Conservation (phyloP, 495 filamentous ascomycete genomes). For the Chaetomium tenue region DNA sequence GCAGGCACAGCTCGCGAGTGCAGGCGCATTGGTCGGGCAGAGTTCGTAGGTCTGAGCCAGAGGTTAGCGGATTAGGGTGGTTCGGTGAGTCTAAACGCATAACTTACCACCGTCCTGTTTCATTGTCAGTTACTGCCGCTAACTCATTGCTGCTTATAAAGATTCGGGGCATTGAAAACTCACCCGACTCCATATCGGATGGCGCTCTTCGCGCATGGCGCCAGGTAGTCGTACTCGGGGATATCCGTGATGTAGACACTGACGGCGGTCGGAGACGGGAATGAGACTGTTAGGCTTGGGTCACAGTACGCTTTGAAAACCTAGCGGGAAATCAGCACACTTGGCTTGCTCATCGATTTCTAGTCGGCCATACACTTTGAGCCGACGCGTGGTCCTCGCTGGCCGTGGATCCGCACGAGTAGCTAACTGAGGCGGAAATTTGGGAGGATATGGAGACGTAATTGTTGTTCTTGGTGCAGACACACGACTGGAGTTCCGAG, state of each 20-base stretch:
- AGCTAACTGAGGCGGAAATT: slow-evolving; percentile 41
- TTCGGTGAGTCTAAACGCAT: neutral
- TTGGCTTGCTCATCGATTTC: neutral
- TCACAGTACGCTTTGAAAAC: slow-evolving; percentile 48
- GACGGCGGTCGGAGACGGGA: slow-evolving; percentile 43
- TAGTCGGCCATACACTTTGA: slow-evolving; percentile 32
- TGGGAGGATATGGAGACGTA: slow-evolving; percentile 39
- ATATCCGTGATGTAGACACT: slow-evolving; percentile 50
- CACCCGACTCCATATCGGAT: slow-evolving; percentile 43
- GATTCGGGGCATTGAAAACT: slow-evolving; percentile 16
- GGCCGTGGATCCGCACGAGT: slow-evolving; percentile 44
- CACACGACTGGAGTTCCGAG: slow-evolving; percentile 46
- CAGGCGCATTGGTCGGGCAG: slow-evolving; percentile 42
- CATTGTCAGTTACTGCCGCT: slow-evolving; percentile 21
- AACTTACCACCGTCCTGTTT: slow-evolving; percentile 38
- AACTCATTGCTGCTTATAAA: neutral
- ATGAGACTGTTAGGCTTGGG: slow-evolving; percentile 36
- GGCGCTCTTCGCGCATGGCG: slow-evolving; percentile 44
- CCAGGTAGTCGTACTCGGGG: slow-evolving; percentile 42
- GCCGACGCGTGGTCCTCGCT: slow-evolving; percentile 49
- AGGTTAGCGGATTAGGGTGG: neutral
- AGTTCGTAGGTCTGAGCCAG: slow-evolving; percentile 27
- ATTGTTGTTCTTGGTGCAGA: slow-evolving; percentile 51
- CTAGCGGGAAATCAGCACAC: slow-evolving; percentile 13
- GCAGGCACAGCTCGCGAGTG: slow-evolving; percentile 49